Conservation (phyloP, 345 rosid genomes). For the Jatropha curcas region DNA sequence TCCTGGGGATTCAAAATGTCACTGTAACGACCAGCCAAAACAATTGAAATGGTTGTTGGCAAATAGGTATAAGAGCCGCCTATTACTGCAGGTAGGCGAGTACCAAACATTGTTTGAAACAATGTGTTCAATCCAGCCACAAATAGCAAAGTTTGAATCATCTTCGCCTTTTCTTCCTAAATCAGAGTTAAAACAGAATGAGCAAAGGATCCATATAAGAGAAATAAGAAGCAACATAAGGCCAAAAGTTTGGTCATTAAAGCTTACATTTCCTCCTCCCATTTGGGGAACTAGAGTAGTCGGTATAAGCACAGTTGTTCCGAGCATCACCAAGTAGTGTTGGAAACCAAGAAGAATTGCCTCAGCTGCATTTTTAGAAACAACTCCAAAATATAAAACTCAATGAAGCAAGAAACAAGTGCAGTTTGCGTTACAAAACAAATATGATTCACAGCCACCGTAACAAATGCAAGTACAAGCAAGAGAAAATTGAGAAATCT, state of each 20-base stretch:
- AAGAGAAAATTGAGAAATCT: not conserved
- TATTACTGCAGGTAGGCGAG: conserved; percentile 89
- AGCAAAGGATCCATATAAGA: conserved; percentile 18
- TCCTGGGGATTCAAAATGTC: conserved; percentile 78
- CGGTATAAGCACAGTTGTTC: conserved; percentile 89
- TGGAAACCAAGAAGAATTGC: conserved; percentile 93
- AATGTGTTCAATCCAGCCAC: conserved; percentile 90
- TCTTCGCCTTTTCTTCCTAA: conserved; percentile 91
- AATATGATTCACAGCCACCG: not conserved
- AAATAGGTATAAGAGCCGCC: conserved; percentile 82
- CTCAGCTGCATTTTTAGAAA: conserved; percentile 65
- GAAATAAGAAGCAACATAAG: conserved; percentile 14
- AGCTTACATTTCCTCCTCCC: conserved; percentile 92
- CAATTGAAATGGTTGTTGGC: conserved; percentile 80
- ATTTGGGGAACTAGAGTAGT: conserved; percentile 80
- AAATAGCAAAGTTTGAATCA: conserved; percentile 88
- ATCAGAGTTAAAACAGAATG: not conserved
- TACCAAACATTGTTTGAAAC: conserved; percentile 74
- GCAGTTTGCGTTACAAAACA: not conserved
- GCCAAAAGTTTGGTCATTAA: not conserved
- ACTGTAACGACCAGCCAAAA: conserved; percentile 81
- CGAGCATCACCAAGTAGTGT: conserved; percentile 96
- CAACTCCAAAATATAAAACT: conserved; percentile 12
- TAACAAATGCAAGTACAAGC: not conserved
- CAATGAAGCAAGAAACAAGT: conserved; percentile 13